phyloP scores from a whole-genome alignment of 805 yeast genomes.

The Barnettozyma sucrosica region DNA sequence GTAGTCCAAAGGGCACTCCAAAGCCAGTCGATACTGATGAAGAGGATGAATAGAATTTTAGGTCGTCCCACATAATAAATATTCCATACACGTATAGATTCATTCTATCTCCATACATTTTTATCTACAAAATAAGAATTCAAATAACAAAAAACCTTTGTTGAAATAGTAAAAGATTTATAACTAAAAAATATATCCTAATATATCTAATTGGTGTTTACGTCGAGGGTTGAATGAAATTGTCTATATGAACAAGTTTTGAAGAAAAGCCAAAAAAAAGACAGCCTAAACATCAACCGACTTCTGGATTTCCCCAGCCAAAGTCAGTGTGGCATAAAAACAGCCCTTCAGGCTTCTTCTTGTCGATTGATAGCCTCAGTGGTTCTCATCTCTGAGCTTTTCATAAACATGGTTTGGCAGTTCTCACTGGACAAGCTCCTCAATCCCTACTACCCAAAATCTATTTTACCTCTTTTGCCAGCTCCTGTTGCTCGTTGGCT shows the following conservation, averaged over 20 bases:
- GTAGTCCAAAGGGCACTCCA: conserved; percentile 97
- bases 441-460: conserved; percentile 16
- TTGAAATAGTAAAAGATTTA: too few species aligned
- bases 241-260: too few species aligned
- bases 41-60: conserved; percentile 47
- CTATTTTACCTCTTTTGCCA: conserved; percentile 32
- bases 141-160: too few species aligned
- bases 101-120: too few species aligned
- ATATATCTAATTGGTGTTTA: too few species aligned
- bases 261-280: too few species aligned
- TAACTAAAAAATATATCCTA: too few species aligned
- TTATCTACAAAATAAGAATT: too few species aligned
- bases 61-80: background rate
- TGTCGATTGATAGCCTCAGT: too few species aligned
- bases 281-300: background rate
- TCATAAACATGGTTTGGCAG: conserved; percentile 3
- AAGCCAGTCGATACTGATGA: conserved; percentile 91
- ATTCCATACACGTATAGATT: background rate
- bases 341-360: too few species aligned
- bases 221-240: too few species aligned
- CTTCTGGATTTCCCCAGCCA: background rate
- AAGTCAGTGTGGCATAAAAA: background rate
- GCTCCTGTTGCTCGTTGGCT: conserved; percentile 30
- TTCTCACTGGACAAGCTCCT: conserved; percentile 16
- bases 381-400: too few species aligned